phyloP scores from a whole-genome alignment of 2,329 filamentous ascomycete genomes.

The Boeremia lycopersici region DNA sequence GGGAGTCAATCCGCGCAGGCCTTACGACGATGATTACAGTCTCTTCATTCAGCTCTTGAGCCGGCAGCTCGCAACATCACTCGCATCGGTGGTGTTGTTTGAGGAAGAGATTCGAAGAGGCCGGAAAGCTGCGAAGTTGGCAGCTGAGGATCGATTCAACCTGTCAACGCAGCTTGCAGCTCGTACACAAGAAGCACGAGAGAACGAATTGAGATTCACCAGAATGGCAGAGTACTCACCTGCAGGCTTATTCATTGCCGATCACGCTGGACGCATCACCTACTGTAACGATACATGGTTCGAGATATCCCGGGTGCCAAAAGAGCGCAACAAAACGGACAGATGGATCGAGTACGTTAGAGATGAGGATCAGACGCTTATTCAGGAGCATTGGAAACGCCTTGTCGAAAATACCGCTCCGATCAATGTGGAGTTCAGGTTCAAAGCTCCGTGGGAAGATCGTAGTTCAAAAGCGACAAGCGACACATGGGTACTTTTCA shows the following conservation, averaged over 20 bases:
- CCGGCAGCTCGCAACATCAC: slow-evolving; percentile 76
- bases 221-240: slow-evolving; percentile 85
- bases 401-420: slow-evolving; percentile 66
- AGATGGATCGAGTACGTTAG: slow-evolving; percentile 76
- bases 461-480: slow-evolving; percentile 60
- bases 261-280: slow-evolving; percentile 70
- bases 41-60: slow-evolving; percentile 77
- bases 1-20: slow-evolving; percentile 77
- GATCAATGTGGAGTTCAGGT: slow-evolving; percentile 75
- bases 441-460: slow-evolving; percentile 69
- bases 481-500: slow-evolving; percentile 80
- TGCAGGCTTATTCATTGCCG: slow-evolving; percentile 85
- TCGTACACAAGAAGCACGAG: slow-evolving; percentile 61
- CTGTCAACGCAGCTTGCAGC: slow-evolving; percentile 76
- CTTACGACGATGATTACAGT: slow-evolving; percentile 80
- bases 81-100: slow-evolving; percentile 81
- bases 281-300: slow-evolving; percentile 83
- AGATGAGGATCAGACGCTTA: slow-evolving; percentile 65
- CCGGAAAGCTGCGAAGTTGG: slow-evolving; percentile 73
- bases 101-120: slow-evolving; percentile 81
- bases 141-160: slow-evolving; percentile 77
- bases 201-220: slow-evolving; percentile 77
- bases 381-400: slow-evolving; percentile 67
- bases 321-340: slow-evolving; percentile 63
- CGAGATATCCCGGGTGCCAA: slow-evolving; percentile 70